Evolutionary conservation across 495 filamentous ascomycete species (phyloP), one percentile per base, ranked within the genome.

Genomic region (Penicillium ucsense): DNA sequence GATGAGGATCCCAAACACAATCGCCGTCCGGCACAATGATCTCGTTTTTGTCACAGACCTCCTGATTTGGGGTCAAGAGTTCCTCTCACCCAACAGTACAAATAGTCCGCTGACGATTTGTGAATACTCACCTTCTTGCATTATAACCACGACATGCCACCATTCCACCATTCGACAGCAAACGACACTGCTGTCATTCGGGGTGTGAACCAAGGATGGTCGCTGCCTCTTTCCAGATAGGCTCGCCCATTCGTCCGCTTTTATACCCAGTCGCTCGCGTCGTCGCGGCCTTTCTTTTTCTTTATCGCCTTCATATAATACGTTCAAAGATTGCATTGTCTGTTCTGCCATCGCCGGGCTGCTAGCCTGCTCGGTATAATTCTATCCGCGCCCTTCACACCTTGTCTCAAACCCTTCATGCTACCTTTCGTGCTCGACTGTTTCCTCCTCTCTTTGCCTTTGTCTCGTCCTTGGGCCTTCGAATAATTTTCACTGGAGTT

Each of bases 1-100:
- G 73, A 76, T 43, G 73, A 76, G 47, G 73, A 76, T 41, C 64
- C 67, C 29, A 73, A 71, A 30, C 54, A 50, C 52, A 62, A 52
- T 48, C 46, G 47, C 46, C 55, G 50, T 51, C 49, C 55, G 35
- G 51, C 61, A 50, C 59, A 65, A 36, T 53, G 44, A 52, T 47
- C 29, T 40, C 31, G 12, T 11, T 27, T 30, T 12, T 31, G 38
- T 27, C 32, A 33, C 27, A 35, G 36, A 20, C 47, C 31, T 20
- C 48, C 39, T 52, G 48, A 48, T 51, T 47, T 51, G 47, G 35
- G 49, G 44, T 35, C 38, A 41, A 38, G 29, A 45, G 49, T 48
- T 53, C 52, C 50, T 53, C 53, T 34, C 33, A 33, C 31, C 43
- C 30, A 44, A 33, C 46, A 40, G 32, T 51, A 41, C 51, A 48